Evolutionary conservation across 345 rosid genomes (phyloP).

Genomic region (Theobroma cacao): DNA sequence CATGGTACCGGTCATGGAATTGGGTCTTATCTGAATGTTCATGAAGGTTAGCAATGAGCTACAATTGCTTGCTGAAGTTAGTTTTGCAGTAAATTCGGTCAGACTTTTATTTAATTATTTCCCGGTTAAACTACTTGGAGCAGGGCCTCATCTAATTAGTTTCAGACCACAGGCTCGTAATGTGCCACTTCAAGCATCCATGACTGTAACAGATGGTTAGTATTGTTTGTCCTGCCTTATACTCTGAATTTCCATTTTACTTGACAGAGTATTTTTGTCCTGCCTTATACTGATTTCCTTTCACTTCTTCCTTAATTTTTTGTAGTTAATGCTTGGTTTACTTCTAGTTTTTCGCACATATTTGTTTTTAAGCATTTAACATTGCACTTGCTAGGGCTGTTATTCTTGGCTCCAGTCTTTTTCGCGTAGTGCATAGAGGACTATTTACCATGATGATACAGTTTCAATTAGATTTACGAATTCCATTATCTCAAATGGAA

Average conservation of each 20-base stretch:
- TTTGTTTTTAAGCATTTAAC: background rate
- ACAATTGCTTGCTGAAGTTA: background rate
- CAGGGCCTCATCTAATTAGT: constrained; percentile 95
- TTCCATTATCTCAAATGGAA: background rate
- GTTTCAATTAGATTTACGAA: background rate
- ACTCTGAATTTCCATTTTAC: background rate
- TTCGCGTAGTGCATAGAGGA: background rate
- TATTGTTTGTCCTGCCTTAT: constrained; percentile 10
- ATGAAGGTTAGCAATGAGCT: constrained; percentile 68
- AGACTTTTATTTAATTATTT: constrained; percentile 1
- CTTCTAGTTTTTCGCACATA: background rate
- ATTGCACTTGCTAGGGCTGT: background rate
- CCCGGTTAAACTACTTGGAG: constrained; percentile 20
- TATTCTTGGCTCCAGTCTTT: background rate
- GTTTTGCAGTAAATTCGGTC: constrained; percentile 1
- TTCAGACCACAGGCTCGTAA: constrained; percentile 77
- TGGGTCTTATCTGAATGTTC: constrained; percentile 92
- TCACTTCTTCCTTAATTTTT: background rate
- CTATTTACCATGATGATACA: background rate
- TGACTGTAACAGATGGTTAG: constrained; percentile 98
- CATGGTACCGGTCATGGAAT: constrained; percentile 99
- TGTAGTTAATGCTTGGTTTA: background rate
- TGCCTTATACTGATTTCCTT: background rate
- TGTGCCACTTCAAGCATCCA: constrained; percentile 93
- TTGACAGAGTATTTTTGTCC: constrained; percentile 18